phyloP scores from a whole-genome alignment of 345 rosid species.

The Brassica cretica region DNA sequence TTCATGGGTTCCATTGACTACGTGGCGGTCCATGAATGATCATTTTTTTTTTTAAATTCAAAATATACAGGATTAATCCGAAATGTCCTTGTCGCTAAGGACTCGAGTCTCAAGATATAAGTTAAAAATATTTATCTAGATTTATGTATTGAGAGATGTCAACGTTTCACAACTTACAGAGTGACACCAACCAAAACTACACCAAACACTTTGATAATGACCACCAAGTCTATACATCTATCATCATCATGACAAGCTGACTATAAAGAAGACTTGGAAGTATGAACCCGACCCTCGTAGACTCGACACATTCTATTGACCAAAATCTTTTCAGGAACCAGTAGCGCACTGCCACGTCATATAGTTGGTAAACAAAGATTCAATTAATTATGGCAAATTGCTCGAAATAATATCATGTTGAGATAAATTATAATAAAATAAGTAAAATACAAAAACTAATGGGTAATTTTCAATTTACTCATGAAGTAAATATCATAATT shows the following conservation, averaged over 20 bases:
- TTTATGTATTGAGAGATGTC: background rate
- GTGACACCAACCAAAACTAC: constrained; percentile 8
- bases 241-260: background rate
- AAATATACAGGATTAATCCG: too few relatives aligned
- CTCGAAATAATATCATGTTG: background rate
- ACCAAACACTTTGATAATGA: constrained; percentile 13
- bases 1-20: too few relatives aligned
- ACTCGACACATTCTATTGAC: background rate
- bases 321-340: background rate
- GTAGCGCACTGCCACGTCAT: background rate
- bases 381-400: background rate
- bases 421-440: background rate
- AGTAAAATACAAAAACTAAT: background rate
- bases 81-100: too few relatives aligned
- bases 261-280: background rate
- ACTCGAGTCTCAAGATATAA: too few relatives aligned
- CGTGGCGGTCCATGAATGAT: too few relatives aligned
- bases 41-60: too few relatives aligned
- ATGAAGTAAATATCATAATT: background rate
- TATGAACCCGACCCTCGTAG: constrained; percentile 3
- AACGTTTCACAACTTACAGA: background rate
- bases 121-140: background rate
- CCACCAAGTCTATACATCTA: background rate
- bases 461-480: background rate
- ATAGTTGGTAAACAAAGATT: background rate